A percentile compares a stretch with the other conserved stretches of the same genome.
phyloP scores from a whole-genome alignment of 257 asterid genomes.

The Scutellaria galericulata region DNA sequence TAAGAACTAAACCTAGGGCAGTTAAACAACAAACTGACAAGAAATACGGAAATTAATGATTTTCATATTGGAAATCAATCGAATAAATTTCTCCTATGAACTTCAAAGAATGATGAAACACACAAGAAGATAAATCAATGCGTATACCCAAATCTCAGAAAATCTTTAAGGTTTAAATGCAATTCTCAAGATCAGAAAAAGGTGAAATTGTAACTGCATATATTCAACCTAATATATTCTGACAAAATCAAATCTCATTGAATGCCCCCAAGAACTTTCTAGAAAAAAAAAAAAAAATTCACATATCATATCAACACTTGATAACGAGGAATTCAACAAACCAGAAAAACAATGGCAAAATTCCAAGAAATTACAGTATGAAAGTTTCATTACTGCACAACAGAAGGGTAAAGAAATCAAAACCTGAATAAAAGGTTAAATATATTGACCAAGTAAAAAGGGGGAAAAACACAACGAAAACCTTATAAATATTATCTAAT shows the following conservation, averaged over 20 bases:
- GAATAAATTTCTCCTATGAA: slow-evolving; percentile 23
- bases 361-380: slow-evolving; percentile 34
- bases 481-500: slow-evolving; percentile 26
- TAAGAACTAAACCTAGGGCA: slow-evolving; percentile 24
- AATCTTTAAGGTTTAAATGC: slow-evolving; percentile 11
- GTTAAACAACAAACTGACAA: slow-evolving; percentile 22
- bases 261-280: slow-evolving; percentile 29
- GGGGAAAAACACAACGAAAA: slow-evolving; percentile 7
- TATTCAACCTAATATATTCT: slow-evolving; percentile 33
- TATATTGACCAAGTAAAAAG: slow-evolving; percentile 36
- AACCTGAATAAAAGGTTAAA: slow-evolving; percentile 29
- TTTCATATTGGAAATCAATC: background rate
- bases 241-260: slow-evolving; percentile 21
- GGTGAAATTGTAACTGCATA: slow-evolving; percentile 26
- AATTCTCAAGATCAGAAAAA: slow-evolving; percentile 16
- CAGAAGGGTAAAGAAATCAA: slow-evolving; percentile 27
- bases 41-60: slow-evolving; percentile 27
- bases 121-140: slow-evolving; percentile 29
- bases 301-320: slow-evolving; percentile 23
- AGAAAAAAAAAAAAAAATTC: background rate
- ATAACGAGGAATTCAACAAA: slow-evolving; percentile 9
- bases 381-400: slow-evolving; percentile 34
- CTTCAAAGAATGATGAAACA: slow-evolving; percentile 26
- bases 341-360: slow-evolving; percentile 11
- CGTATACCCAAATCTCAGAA: slow-evolving; percentile 18